Evolutionary conservation across 163 green algal genomes (phyloP).

Genomic region (Chlorella variabilis): DNA sequence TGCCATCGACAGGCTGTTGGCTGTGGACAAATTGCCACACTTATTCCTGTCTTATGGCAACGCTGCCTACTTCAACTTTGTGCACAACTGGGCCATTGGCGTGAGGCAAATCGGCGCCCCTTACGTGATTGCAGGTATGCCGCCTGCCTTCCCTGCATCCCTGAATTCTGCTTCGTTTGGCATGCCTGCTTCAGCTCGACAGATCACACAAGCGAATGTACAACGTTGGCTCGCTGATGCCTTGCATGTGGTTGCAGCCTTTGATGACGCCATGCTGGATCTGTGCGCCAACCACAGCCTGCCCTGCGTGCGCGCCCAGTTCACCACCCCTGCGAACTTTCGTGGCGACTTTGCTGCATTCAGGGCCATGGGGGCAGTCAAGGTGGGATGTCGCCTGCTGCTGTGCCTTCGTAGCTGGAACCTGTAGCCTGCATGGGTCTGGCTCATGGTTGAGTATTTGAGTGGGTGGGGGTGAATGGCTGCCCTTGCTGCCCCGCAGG

Average conservation of each 20-base stretch:
- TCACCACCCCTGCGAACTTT: background rate
- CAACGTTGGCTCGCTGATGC: background rate
- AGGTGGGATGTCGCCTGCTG: background rate
- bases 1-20: background rate
- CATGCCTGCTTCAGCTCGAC: too few relatives aligned
- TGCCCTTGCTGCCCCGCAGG: background rate
- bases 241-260: background rate
- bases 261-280: background rate
- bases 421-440: too few relatives aligned
- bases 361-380: background rate
- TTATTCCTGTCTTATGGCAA: conserved; percentile 17
- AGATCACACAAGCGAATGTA: background rate
- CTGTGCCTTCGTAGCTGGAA: too few relatives aligned
- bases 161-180: too few relatives aligned
- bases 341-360: background rate
- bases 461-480: too few relatives aligned
- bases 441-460: too few relatives aligned
- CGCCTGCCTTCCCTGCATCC: too few relatives aligned
- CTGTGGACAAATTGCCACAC: conserved; percentile 7
- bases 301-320: background rate
- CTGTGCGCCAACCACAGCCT: background rate
- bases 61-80: conserved; percentile 19
- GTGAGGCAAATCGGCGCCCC: background rate
- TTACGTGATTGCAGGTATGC: background rate
- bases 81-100: conserved; percentile 19